These are phyloP conservation scores for Lipomyces yamadae DNA, from an alignment of 805 yeast species.

Conservation along the genomic window DNA sequence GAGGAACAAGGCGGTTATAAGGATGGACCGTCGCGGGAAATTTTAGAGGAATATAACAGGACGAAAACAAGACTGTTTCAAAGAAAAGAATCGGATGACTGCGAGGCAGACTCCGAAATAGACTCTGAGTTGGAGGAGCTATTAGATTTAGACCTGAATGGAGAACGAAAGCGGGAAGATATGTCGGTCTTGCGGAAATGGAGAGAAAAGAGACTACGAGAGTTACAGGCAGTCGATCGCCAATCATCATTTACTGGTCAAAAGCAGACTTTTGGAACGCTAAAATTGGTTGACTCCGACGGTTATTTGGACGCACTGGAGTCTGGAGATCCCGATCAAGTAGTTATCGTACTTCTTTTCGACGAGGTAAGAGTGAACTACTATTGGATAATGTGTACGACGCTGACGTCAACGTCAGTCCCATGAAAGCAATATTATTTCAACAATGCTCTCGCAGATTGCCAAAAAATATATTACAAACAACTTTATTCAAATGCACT, in stretches of 20 bases:
- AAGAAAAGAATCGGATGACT: background rate
- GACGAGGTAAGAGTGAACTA: constrained; percentile 14
- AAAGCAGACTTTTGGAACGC: constrained; percentile 7
- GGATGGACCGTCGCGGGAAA: background rate
- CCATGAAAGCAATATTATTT: constrained; percentile 5
- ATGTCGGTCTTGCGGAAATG: constrained; percentile 13
- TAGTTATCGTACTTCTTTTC: constrained; percentile 15
- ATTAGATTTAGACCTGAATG: constrained; percentile 10
- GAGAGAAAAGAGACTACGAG: constrained; percentile 19
- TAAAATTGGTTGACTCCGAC: constrained; percentile 7
- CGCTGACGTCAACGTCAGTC: background rate
- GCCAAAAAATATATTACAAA: constrained; percentile 5
- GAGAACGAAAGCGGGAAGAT: constrained; percentile 18
- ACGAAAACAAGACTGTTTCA: background rate
- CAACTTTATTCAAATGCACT: constrained; percentile 17
- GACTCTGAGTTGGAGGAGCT: constrained; percentile 20
- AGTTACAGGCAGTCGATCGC: background rate
- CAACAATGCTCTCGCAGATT: constrained; percentile 1
- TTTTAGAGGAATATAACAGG: background rate
- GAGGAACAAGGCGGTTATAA: background rate
- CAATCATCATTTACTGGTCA: background rate
- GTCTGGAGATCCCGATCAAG: constrained; percentile 3
- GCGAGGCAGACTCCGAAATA: constrained; percentile 3
- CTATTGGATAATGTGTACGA: background rate
- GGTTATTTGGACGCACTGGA: constrained; percentile 18